Evolutionary conservation across 1,139 yeast species (phyloP).

Genomic region (Candida tropicalis): DNA sequence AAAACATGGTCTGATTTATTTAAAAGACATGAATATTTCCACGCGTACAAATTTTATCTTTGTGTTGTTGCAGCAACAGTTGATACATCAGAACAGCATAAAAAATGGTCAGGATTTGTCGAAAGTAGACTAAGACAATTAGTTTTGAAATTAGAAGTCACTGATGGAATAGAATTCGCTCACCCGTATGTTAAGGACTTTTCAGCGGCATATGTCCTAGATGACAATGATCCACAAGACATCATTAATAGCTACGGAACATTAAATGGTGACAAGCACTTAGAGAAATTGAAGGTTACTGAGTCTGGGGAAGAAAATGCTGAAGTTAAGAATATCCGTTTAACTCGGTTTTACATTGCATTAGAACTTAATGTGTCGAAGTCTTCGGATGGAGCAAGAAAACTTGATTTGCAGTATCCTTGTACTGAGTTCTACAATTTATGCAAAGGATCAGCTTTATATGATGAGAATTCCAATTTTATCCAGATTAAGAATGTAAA

Average conservation of each 20-base stretch:
- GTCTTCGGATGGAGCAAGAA: conserved; percentile 48
- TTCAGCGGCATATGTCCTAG: conserved; percentile 55
- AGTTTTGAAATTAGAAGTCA: conserved; percentile 77
- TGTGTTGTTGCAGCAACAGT: conserved; percentile 79
- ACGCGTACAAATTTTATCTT: conserved; percentile 80
- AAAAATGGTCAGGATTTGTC: conserved; percentile 90
- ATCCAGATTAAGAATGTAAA: conserved; percentile 77
- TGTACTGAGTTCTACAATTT: conserved; percentile 84
- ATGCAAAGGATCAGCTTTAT: conserved; percentile 74
- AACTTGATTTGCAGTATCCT: conserved; percentile 86
- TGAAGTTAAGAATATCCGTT: conserved; percentile 41
- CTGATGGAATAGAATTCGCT: conserved; percentile 76
- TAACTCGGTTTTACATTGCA: conserved; percentile 82
- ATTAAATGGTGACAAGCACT: conserved; percentile 37
- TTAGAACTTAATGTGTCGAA: conserved; percentile 57
- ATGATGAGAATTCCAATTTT: conserved; percentile 58
- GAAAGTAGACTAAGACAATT: conserved; percentile 83
- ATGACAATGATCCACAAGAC: conserved; percentile 51
- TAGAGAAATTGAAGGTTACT: conserved; percentile 12
- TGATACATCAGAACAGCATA: conserved; percentile 75
- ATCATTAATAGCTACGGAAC: conserved; percentile 59
- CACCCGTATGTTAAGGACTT: conserved; percentile 90
- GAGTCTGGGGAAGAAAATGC: conserved; percentile 19
- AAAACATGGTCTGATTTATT: conserved; percentile 77
- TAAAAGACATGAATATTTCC: conserved; percentile 78